Evolutionary conservation across 2,329 filamentous ascomycete genomes (phyloP).

Genomic region (Venturia asperata): DNA sequence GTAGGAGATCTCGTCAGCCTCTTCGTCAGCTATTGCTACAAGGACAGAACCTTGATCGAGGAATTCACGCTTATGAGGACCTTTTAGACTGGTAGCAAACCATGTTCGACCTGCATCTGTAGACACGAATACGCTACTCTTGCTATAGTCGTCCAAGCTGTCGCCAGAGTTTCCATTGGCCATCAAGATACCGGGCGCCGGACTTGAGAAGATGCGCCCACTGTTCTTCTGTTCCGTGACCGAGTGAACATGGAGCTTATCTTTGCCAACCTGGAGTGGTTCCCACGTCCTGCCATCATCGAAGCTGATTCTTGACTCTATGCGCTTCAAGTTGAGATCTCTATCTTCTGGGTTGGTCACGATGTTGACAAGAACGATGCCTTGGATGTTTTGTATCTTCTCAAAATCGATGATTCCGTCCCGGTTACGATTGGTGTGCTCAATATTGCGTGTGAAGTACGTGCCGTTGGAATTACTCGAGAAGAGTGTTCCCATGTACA

Average conservation of each 20-base stretch:
- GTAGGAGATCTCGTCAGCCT: slow-evolving; percentile 61
- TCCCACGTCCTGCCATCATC: slow-evolving; percentile 89
- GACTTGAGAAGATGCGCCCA: slow-evolving; percentile 86
- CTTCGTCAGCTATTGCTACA: slow-evolving; percentile 67
- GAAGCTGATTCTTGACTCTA: slow-evolving; percentile 81
- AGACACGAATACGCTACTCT: slow-evolving; percentile 80
- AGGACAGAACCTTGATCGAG: slow-evolving; percentile 88
- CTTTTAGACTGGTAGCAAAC: slow-evolving; percentile 59
- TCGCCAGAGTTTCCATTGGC: slow-evolving; percentile 86
- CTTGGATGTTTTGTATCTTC: slow-evolving; percentile 84
- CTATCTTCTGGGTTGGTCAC: slow-evolving; percentile 82
- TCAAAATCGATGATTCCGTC: slow-evolving; percentile 86
- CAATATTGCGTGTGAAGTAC: slow-evolving; percentile 85
- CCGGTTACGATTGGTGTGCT: slow-evolving; percentile 80
- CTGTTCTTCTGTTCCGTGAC: slow-evolving; percentile 77
- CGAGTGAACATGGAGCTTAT: slow-evolving; percentile 79
- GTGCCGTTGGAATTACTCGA: slow-evolving; percentile 97
- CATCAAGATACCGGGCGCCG: slow-evolving; percentile 88
- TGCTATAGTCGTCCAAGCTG: slow-evolving; percentile 58
- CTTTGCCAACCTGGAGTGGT: slow-evolving; percentile 58
- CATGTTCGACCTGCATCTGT: slow-evolving; percentile 86
- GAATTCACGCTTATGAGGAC: slow-evolving; percentile 92
- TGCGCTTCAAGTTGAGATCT: slow-evolving; percentile 51
- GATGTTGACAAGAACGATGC: slow-evolving; percentile 81
- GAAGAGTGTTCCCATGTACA: slow-evolving; percentile 78